phyloP scores from a whole-genome alignment of 2,329 filamentous ascomycete genomes.

The Cladosporium sphaerospermum region DNA sequence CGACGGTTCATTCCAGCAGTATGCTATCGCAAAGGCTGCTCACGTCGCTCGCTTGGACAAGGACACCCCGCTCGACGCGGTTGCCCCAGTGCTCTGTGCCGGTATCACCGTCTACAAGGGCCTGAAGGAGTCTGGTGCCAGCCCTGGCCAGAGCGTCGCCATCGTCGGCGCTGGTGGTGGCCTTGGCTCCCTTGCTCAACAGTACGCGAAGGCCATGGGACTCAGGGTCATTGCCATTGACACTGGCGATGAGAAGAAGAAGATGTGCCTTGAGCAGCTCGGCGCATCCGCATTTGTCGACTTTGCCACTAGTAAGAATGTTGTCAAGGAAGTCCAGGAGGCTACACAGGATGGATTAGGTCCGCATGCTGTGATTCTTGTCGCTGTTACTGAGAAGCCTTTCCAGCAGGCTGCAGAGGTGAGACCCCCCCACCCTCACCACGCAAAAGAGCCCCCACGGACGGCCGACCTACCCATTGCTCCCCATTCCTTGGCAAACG shows the following conservation, averaged over 20 bases:
- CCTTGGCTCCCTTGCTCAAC: conserved; percentile 70
- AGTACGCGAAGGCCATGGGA: conserved; percentile 91
- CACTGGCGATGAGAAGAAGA: conserved; percentile 71
- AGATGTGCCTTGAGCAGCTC: conserved; percentile 59
- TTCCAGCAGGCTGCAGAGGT: conserved; percentile 83
- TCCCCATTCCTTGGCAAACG: neutral
- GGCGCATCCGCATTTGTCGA: conserved; percentile 73
- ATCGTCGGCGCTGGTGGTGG: conserved; percentile 84
- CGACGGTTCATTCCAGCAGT: conserved; percentile 90
- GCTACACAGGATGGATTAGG: conserved; percentile 74
- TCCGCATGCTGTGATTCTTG: conserved; percentile 78
- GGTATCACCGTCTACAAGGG: conserved; percentile 88
- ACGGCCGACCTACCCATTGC: neutral
- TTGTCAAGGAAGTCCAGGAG: conserved; percentile 78
- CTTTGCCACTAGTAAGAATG: conserved; percentile 67
- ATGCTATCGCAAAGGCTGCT: conserved; percentile 80
- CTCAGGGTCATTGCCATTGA: conserved; percentile 76
- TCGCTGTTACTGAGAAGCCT: conserved; percentile 82
- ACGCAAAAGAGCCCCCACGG: neutral
- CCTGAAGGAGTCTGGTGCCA: conserved; percentile 73
- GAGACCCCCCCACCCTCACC: neutral
- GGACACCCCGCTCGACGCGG: conserved; percentile 65
- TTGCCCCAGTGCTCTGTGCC: conserved; percentile 76
- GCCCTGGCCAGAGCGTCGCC: conserved; percentile 70
- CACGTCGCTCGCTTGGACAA: conserved; percentile 79